phyloP scores from a whole-genome alignment of 1,284 basidiomycete species.

The Trichosporon sp. region DNA sequence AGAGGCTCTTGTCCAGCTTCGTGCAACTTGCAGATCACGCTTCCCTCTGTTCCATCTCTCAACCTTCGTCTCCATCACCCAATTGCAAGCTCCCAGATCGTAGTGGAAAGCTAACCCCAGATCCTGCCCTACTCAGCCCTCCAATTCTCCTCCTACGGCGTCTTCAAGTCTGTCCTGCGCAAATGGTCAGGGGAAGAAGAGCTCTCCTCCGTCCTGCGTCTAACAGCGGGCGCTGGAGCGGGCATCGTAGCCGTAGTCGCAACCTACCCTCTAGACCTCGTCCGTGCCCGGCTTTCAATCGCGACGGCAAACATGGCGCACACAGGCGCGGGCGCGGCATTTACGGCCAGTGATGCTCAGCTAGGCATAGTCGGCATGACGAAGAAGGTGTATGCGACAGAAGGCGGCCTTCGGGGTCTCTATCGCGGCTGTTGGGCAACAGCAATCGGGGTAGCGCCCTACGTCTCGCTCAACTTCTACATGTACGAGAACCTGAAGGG shows the following conservation, averaged over 20 bases:
- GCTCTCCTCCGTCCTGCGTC: slow-evolving; percentile 74
- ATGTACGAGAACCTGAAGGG: slow-evolving; percentile 40
- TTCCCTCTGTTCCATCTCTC: too few species aligned
- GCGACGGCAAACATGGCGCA: slow-evolving; percentile 58
- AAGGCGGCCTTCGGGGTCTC: slow-evolving; percentile 78
- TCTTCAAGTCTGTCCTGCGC: slow-evolving; percentile 65
- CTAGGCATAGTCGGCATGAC: slow-evolving; percentile 85
- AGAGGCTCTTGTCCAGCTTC: too few species aligned
- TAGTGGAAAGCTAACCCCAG: slow-evolving; percentile 24
- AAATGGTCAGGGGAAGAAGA: slow-evolving; percentile 56
- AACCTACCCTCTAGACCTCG: slow-evolving; percentile 89
- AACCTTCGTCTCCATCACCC: too few species aligned
- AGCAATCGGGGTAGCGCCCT: slow-evolving; percentile 85
- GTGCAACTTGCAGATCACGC: too few species aligned
- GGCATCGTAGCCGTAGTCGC: slow-evolving; percentile 84
- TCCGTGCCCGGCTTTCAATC: slow-evolving; percentile 86
- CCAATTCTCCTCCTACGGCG: slow-evolving; percentile 81
- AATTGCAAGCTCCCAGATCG: neutral
- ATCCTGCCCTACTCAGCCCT: slow-evolving; percentile 63
- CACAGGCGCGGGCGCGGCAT: slow-evolving; percentile 15
- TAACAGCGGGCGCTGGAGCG: slow-evolving; percentile 78
- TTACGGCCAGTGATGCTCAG: slow-evolving; percentile 39
- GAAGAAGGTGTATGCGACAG: slow-evolving; percentile 77
- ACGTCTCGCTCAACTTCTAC: slow-evolving; percentile 55
- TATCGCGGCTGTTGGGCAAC: slow-evolving; percentile 81